Evolutionary conservation across 1,139 yeast genomes (phyloP).

Genomic region (Waltiozyma sp.): DNA sequence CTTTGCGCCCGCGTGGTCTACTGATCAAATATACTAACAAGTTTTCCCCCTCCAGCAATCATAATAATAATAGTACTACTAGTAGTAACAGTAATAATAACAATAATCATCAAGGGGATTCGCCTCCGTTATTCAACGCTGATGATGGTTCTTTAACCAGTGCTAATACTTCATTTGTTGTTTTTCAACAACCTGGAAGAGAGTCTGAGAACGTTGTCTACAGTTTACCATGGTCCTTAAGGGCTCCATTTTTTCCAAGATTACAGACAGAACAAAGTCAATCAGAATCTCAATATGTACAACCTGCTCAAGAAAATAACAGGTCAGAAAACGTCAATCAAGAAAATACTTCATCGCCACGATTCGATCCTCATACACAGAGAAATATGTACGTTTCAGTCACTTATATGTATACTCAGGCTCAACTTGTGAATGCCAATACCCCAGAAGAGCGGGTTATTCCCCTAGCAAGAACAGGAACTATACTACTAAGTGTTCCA

Average conservation of each 20-base stretch:
- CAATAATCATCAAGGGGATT: no score
- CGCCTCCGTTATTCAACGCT: background rate
- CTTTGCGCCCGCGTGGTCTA: no score
- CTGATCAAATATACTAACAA: no score
- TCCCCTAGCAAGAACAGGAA: constrained; percentile 30
- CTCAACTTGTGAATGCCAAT: constrained; percentile 1
- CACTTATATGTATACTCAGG: constrained; percentile 22
- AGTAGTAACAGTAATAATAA: no score
- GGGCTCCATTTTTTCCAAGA: no score
- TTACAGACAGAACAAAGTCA: background rate
- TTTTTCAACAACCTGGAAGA: constrained; percentile 13
- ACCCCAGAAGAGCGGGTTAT: background rate
- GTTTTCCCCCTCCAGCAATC: no score
- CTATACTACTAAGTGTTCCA: constrained; percentile 51
- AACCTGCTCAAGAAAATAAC: no score
- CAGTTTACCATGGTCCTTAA: constrained; percentile 8
- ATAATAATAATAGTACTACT: no score
- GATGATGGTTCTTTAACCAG: background rate
- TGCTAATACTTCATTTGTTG: constrained; percentile 6
- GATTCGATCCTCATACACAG: constrained; percentile 1
- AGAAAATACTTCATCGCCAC: no score
- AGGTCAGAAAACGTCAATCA: no score
- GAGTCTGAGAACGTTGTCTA: constrained; percentile 9
- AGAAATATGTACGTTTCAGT: constrained; percentile 28
- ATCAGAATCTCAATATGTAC: no score